Evolutionary conservation across 352 stramenopile genomes (phyloP).

Genomic region (Phytophthora citricola): DNA sequence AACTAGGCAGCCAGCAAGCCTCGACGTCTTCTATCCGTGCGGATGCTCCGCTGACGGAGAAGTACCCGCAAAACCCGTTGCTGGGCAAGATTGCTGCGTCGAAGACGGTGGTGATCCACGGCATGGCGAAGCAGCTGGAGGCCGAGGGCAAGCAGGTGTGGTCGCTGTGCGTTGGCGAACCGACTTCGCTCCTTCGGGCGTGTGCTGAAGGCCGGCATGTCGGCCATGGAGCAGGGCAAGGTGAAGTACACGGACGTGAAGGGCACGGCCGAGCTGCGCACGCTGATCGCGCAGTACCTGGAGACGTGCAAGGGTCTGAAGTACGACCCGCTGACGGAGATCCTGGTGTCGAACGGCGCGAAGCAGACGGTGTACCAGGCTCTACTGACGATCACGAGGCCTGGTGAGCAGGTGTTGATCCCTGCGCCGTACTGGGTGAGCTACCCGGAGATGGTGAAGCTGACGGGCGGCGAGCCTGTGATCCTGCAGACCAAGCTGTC

Average conservation of each 20-base stretch:
- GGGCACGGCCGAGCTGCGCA: slow-evolving; percentile 89
- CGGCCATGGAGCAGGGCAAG: slow-evolving; percentile 72
- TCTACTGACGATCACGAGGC: slow-evolving; percentile 90
- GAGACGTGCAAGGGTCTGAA: slow-evolving; percentile 89
- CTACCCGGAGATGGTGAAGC: slow-evolving; percentile 97
- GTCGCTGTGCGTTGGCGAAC: slow-evolving; percentile 94
- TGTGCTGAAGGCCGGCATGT: slow-evolving; percentile 92
- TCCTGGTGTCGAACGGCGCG: slow-evolving; percentile 96
- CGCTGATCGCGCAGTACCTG: slow-evolving; percentile 92
- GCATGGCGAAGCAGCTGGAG: slow-evolving; percentile 96
- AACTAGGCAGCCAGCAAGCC: slow-evolving; percentile 37
- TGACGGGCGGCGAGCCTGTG: slow-evolving; percentile 90
- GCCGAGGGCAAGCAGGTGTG: slow-evolving; percentile 92
- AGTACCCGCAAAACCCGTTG: slow-evolving; percentile 82
- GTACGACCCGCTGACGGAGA: slow-evolving; percentile 92
- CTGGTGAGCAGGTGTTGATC: slow-evolving; percentile 95
- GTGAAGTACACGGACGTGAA: slow-evolving; percentile 97
- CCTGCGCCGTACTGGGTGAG: slow-evolving; percentile 97
- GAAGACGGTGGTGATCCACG: slow-evolving; percentile 96
- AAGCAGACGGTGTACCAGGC: slow-evolving; percentile 96
- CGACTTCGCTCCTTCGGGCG: slow-evolving; percentile 92
- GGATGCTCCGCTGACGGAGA: slow-evolving; percentile 46
- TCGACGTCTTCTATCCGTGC: background rate
- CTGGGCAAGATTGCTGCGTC: slow-evolving; percentile 85
- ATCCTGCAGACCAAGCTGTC: slow-evolving; percentile 92